Conservation (phyloP, 371 early-diverging fungal genomes). For the Haplosporangium sp. region DNA sequence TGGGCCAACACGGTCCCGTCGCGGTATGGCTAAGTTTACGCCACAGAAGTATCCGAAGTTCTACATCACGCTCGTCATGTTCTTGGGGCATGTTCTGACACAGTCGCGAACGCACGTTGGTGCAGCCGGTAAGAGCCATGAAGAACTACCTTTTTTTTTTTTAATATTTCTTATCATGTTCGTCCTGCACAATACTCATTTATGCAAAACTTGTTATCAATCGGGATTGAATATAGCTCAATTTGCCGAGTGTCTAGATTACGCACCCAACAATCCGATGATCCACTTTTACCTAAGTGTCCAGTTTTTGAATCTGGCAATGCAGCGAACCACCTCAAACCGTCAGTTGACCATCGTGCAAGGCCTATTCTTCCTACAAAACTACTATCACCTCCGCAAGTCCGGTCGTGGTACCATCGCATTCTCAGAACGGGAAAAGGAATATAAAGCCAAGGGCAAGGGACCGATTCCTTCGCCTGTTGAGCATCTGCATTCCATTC, state of each 20-base stretch:
- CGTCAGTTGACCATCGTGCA: slow-evolving; percentile 64
- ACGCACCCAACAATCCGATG: slow-evolving; percentile 71
- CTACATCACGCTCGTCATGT: slow-evolving; percentile 56
- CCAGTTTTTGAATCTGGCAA: slow-evolving; percentile 70
- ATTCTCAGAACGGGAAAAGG: slow-evolving; percentile 28
- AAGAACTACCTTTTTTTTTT: background rate
- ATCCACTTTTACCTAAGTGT: slow-evolving; percentile 72
- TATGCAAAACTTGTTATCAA: no score
- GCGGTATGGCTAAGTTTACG: slow-evolving; percentile 15
- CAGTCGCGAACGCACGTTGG: slow-evolving; percentile 63
- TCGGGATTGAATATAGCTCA: no score
- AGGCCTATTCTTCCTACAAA: slow-evolving; percentile 76
- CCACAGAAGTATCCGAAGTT: slow-evolving; percentile 19
- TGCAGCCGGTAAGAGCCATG: slow-evolving; percentile 65
- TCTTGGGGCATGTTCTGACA: slow-evolving; percentile 73
- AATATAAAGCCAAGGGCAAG: slow-evolving; percentile 18
- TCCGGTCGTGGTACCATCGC: slow-evolving; percentile 37
- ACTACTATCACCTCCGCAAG: slow-evolving; percentile 68
- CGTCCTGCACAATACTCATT: no score
- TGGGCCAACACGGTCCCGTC: background rate
- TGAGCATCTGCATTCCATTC: slow-evolving; percentile 5
- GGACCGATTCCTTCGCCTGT: background rate
- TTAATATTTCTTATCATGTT: no score
- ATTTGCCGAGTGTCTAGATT: slow-evolving; percentile 70
- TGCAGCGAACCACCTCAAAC: slow-evolving; percentile 76